These are phyloP conservation scores for Diversispora eburnea DNA, from an alignment of 192 early-diverging fungal genomes.

Conservation along the genomic window DNA sequence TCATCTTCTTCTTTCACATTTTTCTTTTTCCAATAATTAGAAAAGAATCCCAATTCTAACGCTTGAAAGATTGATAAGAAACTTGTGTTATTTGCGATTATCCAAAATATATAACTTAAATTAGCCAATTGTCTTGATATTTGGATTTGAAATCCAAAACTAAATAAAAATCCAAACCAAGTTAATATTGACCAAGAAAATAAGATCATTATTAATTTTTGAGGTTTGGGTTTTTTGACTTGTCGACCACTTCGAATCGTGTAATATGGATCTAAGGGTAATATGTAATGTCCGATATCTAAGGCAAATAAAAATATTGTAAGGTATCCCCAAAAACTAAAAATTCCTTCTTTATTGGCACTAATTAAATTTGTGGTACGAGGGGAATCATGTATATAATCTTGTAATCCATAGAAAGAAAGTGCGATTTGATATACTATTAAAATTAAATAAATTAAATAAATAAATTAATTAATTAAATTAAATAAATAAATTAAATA, in stretches of 20 bases:
- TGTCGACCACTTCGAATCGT: conserved; percentile 30
- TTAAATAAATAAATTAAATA: background rate
- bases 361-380: conserved; percentile 63
- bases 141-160: conserved; percentile 50
- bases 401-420: conserved; percentile 53
- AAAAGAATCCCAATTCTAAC: conserved; percentile 48
- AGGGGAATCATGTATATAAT: conserved; percentile 73
- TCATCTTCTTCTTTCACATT: too few species aligned
- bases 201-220: conserved; percentile 44
- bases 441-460: background rate
- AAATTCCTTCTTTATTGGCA: conserved; percentile 90
- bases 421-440: conserved; percentile 63
- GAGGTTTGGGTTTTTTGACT: conserved; percentile 42
- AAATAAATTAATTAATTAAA: background rate
- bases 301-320: conserved; percentile 77
- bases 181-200: conserved; percentile 39
- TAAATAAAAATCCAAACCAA: conserved; percentile 39
- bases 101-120: conserved; percentile 69
- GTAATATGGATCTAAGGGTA: conserved; percentile 42
- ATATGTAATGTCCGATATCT: conserved; percentile 66
- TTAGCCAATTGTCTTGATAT: conserved; percentile 72
- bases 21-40: conserved; percentile 40
- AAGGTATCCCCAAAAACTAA: conserved; percentile 79
- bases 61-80: conserved; percentile 59
- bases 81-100: conserved; percentile 63